Conservation (phyloP, 257 asterid genomes). For the Catharanthus roseus region DNA sequence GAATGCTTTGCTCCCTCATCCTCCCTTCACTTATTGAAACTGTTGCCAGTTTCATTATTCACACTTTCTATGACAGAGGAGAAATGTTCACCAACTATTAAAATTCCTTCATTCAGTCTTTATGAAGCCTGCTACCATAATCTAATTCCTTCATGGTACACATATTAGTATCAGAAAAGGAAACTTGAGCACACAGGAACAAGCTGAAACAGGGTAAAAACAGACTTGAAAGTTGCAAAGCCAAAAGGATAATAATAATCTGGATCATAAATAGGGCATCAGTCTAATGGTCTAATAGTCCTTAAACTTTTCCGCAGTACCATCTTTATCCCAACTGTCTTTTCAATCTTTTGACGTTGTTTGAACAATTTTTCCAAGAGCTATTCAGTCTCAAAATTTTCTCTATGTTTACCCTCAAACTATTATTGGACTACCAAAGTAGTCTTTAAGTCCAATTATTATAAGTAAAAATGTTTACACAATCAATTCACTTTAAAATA, state of each 20-base stretch:
- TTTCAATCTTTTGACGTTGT: no score
- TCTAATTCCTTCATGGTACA: neutral
- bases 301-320: no score
- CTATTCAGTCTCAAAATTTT: no score
- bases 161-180: neutral
- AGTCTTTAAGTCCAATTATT: no score
- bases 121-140: neutral
- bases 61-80: neutral
- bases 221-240: neutral
- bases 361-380: no score
- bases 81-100: neutral
- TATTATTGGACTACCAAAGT: no score
- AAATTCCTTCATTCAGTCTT: neutral
- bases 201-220: neutral
- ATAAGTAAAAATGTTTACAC: no score
- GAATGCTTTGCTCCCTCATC: neutral
- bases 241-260: neutral
- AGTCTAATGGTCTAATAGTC: no score
- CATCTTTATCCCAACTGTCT: no score
- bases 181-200: neutral
- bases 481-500: no score
- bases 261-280: neutral
- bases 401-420: no score
- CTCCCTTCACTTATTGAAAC: neutral
- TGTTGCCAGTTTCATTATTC: neutral